Evolutionary conservation across 2,329 filamentous ascomycete genomes (phyloP), one percentile per base, ranked within the genome.

Genomic region (Knufia fluminis): DNA sequence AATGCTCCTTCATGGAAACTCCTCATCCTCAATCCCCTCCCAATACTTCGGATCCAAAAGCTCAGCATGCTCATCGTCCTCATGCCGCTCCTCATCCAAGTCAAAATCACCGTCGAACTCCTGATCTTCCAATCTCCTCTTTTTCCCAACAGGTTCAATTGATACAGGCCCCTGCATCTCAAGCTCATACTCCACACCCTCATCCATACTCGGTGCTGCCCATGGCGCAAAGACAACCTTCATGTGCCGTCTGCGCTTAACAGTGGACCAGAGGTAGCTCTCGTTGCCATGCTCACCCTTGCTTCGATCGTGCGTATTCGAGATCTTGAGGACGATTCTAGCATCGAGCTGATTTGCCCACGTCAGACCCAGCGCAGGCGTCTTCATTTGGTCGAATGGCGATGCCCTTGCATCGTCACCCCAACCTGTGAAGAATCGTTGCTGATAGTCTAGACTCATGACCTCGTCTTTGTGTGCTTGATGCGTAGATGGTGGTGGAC

Each of bases 351-450:
- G 90, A 24, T 89, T 91, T 2, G 87, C 82, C 91, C 91, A 97
- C 9, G 94, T 84, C 6, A 95, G 74, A 0, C 91, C 91, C 20
- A 97, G 69, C 4, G 86, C 86, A 0, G 91, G 91, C 0, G 86
- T 95, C 68, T 96, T 97, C 49, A 84, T 68, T 47, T 56, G 49
- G 22, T 52, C 43, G 38, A 38, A 20, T 42, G 44, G 51, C 52
- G 14, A 42, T 39, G 24, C 48, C 7, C n/a, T 6, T 16, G 33
- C 40, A 23, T 81, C 74, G 64, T 94, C 86, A 19, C 91, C 89
- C 91, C 92, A 96, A 55, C 92, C 90, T 3, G 90, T 94, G 68
- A 96, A 94, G 79, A 90, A 96, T 38, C 86, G 79, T 65, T 96
- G 88, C 67, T 97, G 91, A 66, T 96, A 86, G 59, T 94, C 83